These are phyloP conservation scores for Naganishia antarctica DNA, from an alignment of 768 basidiomycete species.

Conservation along the genomic window DNA sequence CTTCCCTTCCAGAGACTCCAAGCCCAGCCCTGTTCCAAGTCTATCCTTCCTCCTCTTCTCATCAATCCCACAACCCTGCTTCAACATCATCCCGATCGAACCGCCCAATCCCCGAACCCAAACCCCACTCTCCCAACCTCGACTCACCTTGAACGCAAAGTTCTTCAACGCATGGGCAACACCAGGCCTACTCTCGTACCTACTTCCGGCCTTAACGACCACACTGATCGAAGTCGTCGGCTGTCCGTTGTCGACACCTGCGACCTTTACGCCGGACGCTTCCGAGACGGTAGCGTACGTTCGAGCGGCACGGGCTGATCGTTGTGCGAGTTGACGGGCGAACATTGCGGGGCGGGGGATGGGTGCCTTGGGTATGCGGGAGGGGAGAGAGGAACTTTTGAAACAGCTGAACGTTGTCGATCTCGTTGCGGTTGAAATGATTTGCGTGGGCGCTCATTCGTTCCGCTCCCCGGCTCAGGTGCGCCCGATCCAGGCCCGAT, in stretches of 20 bases:
- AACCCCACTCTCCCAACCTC: neutral
- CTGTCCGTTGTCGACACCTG: slow-evolving; percentile 73
- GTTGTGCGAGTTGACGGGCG: slow-evolving; percentile 19
- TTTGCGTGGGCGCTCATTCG: slow-evolving; percentile 21
- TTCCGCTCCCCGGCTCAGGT: neutral
- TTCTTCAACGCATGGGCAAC: slow-evolving; percentile 92
- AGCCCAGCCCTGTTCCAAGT: neutral
- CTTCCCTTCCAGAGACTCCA: too few relatives aligned
- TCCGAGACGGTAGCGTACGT: slow-evolving; percentile 62
- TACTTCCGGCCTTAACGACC: slow-evolving; percentile 84
- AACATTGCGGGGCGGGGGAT: neutral
- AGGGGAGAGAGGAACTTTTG: neutral
- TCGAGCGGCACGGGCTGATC: slow-evolving; percentile 30
- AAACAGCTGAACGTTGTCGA: slow-evolving; percentile 3
- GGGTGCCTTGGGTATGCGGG: neutral
- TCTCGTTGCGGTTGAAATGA: neutral
- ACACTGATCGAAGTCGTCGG: slow-evolving; percentile 81
- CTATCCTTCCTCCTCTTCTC: neutral
- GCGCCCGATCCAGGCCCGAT: neutral
- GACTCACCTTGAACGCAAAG: slow-evolving; percentile 93
- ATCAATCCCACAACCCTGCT: neutral
- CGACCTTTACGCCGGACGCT: slow-evolving; percentile 75
- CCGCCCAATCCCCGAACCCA: neutral
- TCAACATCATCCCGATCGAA: slow-evolving; percentile 3
- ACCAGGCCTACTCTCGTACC: slow-evolving; percentile 82